Percentiles rank a stretch among this genome's conserved stretches.
Conservation (phyloP, 768 basidiomycete genomes). For the Pisolithus sp. region DNA sequence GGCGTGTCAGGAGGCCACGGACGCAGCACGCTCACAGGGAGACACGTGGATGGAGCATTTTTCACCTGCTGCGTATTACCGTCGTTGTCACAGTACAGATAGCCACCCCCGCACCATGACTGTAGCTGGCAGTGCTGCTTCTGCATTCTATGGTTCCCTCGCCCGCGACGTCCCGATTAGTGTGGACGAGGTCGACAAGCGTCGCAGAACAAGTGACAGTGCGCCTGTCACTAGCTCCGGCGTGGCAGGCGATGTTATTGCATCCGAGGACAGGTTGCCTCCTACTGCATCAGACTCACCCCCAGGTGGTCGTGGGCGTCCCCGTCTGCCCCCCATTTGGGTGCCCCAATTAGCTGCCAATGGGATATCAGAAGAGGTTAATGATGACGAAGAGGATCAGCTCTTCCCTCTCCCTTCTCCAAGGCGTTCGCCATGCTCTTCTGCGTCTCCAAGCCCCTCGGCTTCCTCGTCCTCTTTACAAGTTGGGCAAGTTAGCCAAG, state of each 20-base stretch:
- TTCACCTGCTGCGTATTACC: constrained; percentile 52
- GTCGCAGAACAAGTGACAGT: constrained; percentile 41
- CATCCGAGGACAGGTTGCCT: background rate
- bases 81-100: constrained; percentile 40
- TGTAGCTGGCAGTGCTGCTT: constrained; percentile 26
- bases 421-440: constrained; percentile 43
- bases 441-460: constrained; percentile 30
- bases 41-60: constrained; percentile 60
- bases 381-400: constrained; percentile 52
- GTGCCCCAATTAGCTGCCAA: constrained; percentile 10
- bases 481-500: background rate
- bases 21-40: constrained; percentile 48
- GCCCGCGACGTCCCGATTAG: constrained; percentile 33
- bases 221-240: background rate
- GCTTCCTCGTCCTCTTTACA: constrained; percentile 25
- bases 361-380: constrained; percentile 30
- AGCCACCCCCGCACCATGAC: constrained; percentile 27
- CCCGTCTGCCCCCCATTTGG: constrained; percentile 10
- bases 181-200: constrained; percentile 62
- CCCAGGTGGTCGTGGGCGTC: background rate
- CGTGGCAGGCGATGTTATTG: background rate
- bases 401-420: constrained; percentile 58
- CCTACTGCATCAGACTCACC: background rate
- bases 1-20: constrained; percentile 54
- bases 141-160: constrained; percentile 14